Evolutionary conservation across 2,329 filamentous ascomycete genomes (phyloP), one percentile per base, ranked within the genome.

Genomic region (Didymella sp.): DNA sequence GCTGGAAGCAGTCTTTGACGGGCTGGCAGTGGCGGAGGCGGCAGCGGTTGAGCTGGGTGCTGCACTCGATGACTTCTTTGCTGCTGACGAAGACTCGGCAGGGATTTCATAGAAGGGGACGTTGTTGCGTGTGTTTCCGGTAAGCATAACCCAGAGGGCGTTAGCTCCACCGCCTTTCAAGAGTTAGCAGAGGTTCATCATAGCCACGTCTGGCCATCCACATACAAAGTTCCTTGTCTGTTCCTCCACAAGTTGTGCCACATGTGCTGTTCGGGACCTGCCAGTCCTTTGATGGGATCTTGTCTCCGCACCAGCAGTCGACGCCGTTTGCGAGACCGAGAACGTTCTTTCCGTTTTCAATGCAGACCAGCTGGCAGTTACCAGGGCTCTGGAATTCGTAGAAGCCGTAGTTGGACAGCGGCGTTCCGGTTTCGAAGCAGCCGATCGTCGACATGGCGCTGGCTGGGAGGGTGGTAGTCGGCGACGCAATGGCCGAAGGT

Each of bases 221-320:
- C 86, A 70, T 83, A 90, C 92, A 96, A 22, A 82, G 17, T 51
- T 90, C 83, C 1, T 71, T 30, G 21, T 77, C 77, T 67, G 80
- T 93, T 8, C 86, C 89, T 22, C 84, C 80, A 73, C 92, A 96
- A 0, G 80, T 71, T 25, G 81, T 82, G 69, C 85, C 80, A 78
- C 92, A 96, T 15, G 86, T 77, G 7, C 72, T 73, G 69, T 88
- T 83, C 41, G 82, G 78, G 6, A 85, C 82, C 58, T 87, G 72
- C 37, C 79, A 78, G 15, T 78, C 78, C 44, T 70, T 63, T 15
- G 87, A 80, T 0, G 92, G 92, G 44, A 93, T 82, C 56, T 81
- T 76, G 61, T 86, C 78, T 57, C 92, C 92, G 69, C 92, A 96
- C 69, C 81, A 90, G 77, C 92, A 96, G 61, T 85, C 76, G 17